Base-by-base conservation (phyloP, 805 yeast species). In the Wickerhamiella lipophila region DNA sequence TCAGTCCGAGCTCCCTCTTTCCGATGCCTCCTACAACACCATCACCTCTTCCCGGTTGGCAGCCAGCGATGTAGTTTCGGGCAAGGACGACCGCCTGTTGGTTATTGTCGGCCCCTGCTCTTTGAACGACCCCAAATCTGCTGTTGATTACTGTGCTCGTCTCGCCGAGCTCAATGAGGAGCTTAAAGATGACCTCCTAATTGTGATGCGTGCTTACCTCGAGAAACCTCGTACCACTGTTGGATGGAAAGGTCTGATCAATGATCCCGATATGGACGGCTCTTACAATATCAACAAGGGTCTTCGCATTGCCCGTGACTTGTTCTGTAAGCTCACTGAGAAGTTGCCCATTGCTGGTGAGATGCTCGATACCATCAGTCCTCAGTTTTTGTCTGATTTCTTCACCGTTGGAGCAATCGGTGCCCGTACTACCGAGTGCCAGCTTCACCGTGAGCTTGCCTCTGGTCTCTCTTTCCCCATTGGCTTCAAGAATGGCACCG, bases 201-300 rank as follows among this genome's bases (percentile, higher is more conserved):
- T 92, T 51, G 81, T 92, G 53, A 92, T 92, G 98, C 80, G 98
- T 70, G 97, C 97, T 3, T 92, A 92, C 71, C 74, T 92, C 61
- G 98, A 89, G 67, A 89, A 89, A 69, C 98, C 98, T 59, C 79
- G 98, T 69, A 89, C 98, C 46, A 89, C 97, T 25, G 97, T 92
- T 42, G 98, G 98, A 52, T 89, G 98, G 98, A 89, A 89, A 70
- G 98, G 98, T 58, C 74, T 89, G 56, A 92, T 89, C 60, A 89
- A 89, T 64, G 98, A 89, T 66, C 98, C 98, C 27, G 95, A 92
- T 60, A 81, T 89, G 59, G 94, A 89, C 66, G 85, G 85, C 52
- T 74, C 94, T 47, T 89, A 84, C 78, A 78, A 87, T 59, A 89
- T 89, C 65, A 89, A 89, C 73, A 88, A 89, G 69, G 98, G 98